Percentiles rank a stretch among this genome's conserved stretches.
These are phyloP conservation scores for Pueraria montana DNA, from an alignment of 306 rosid species.

Conservation along the genomic window DNA sequence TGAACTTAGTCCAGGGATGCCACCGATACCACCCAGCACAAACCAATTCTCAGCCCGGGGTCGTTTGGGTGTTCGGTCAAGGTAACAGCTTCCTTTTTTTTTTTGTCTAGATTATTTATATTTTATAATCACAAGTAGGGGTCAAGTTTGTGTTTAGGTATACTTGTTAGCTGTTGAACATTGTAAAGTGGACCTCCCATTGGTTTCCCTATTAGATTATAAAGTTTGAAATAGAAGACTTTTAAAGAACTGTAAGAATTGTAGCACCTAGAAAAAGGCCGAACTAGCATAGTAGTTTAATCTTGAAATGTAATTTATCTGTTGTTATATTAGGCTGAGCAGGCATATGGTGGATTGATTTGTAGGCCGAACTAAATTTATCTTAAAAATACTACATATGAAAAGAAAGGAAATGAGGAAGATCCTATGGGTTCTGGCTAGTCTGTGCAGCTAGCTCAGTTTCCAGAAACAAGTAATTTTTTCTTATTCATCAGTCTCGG, in stretches of 20 bases:
- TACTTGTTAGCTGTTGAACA: not conserved
- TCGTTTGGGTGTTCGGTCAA: constrained; percentile 82
- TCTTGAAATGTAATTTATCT: constrained; percentile 1
- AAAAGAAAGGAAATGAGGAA: too few relatives aligned
- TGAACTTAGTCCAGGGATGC: constrained; percentile 73
- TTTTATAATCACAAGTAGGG: too few relatives aligned
- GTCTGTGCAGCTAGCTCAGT: too few relatives aligned
- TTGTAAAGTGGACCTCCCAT: constrained; percentile 7
- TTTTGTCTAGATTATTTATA: not conserved
- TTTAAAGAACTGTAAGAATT: constrained; percentile 13
- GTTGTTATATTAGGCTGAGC: not conserved
- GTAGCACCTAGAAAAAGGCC: not conserved
- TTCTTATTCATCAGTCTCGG: constrained; percentile 17
- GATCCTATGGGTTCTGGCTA: too few relatives aligned
- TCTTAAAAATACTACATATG: not conserved
- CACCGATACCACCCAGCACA: constrained; percentile 84
- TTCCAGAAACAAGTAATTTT: not conserved
- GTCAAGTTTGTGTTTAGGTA: too few relatives aligned
- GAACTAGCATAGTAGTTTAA: not conserved
- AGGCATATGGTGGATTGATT: not conserved
- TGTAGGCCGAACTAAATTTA: constrained; percentile 21
- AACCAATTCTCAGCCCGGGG: constrained; percentile 80
- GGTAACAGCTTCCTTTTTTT: constrained; percentile 59
- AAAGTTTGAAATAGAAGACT: not conserved
- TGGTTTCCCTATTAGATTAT: not conserved